Base-by-base conservation (phyloP, 2,329 filamentous ascomycete genomes). In the Emydomyces testavorans region DNA sequence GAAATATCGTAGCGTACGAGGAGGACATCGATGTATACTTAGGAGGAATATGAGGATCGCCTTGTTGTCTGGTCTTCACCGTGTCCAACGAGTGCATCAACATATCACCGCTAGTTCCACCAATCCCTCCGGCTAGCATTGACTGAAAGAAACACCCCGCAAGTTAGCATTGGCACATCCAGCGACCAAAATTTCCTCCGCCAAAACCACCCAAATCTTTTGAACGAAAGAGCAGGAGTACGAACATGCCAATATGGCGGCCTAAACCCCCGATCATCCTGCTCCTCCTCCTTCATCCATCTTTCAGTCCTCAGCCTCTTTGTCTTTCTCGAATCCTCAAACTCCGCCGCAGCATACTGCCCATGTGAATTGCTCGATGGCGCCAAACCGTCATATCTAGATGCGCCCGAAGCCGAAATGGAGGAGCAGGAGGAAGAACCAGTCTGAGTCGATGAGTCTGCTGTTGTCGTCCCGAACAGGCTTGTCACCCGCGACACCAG, bases 61-160 rank as follows among this genome's bases (percentile, higher is more conserved):
- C 92, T 68, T 98, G 92, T 65, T 98, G 93, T 57, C 92, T 79
- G 39, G 92, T 98, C 71, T 98, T 98, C 59, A 98, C 92, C 0
- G 92, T 98, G 66, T 98, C 92, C 61, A 98, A 77, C 38, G 90
- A 96, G 71, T 98, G 92, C 92, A 98, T 98, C 56, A 98, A 73
- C 77, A 98, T 84, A 66, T 98, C 92, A 50, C 93, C 92, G 48
- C 84, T 93, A 13, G 85, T 89, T 46, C 92, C 92, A 61, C 93
- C 92, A 46, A 93, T 73, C 51, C 90, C 92, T 61, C 92, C 92
- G 28, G 92, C 92, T 60, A 98, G 75, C 89, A 96, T 98, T 64
- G 85, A 82, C 87, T 94, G 58, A 47, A 52, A 53, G 6, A 34
- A 23, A 45, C 18, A 34, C 11, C 10, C 46, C 10, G 42, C 38